Evolutionary conservation across 768 basidiomycete species (phyloP).

Genomic region (Lactarius pseudohatsudake): DNA sequence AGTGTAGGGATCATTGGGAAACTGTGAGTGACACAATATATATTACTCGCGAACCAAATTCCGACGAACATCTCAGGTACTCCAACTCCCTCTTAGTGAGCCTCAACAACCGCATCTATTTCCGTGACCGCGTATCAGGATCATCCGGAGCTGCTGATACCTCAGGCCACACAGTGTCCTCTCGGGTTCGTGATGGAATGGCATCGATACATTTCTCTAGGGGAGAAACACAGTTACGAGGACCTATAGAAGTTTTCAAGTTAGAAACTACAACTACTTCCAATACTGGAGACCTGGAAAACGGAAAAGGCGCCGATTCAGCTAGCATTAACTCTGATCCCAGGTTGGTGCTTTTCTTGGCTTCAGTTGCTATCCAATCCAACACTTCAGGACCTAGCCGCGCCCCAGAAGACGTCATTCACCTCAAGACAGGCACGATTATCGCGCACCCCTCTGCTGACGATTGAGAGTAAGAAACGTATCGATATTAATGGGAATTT

Average conservation of each 20-base stretch:
- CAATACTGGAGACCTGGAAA: background rate
- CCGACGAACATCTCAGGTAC: constrained; percentile 17
- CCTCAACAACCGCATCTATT: constrained; percentile 31
- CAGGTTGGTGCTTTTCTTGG: background rate
- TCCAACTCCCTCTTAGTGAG: constrained; percentile 34
- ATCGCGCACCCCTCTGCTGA: background rate
- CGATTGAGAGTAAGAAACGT: background rate
- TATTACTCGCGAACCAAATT: background rate
- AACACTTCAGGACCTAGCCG: background rate
- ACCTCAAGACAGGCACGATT: background rate
- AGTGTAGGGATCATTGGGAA: constrained; percentile 31
- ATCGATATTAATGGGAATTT: background rate
- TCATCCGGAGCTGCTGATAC: background rate
- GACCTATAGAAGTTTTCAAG: background rate
- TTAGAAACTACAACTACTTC: background rate
- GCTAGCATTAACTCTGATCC: background rate
- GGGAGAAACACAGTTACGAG: background rate
- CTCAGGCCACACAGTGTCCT: background rate
- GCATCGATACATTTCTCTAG: background rate
- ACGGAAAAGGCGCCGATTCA: background rate
- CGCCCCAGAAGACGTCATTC: background rate
- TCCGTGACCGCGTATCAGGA: constrained; percentile 13
- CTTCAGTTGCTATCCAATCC: background rate
- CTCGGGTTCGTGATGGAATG: background rate
- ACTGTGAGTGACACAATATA: constrained; percentile 12